Conservation (phyloP, 768 basidiomycete species). For the Serendipita sp. region DNA sequence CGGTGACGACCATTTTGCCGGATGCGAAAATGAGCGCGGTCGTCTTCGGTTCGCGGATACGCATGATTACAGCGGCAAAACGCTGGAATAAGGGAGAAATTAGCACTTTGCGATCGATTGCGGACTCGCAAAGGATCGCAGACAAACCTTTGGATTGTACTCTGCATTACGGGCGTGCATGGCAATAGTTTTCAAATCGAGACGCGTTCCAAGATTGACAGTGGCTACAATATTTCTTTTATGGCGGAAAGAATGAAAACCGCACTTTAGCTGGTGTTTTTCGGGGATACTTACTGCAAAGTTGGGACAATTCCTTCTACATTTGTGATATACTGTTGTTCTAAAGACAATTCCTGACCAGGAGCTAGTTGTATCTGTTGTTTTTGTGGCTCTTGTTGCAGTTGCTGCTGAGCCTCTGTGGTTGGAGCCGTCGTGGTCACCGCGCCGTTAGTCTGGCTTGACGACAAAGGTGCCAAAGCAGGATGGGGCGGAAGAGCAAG, state of each 20-base stretch:
- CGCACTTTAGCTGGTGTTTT: background rate
- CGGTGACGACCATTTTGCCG: slow-evolving; percentile 99
- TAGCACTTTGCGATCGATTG: slow-evolving; percentile 31
- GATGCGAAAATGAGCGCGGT: slow-evolving; percentile 98
- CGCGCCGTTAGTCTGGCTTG: background rate
- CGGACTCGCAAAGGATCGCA: slow-evolving; percentile 24
- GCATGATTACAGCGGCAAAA: slow-evolving; percentile 99
- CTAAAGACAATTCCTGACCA: slow-evolving; percentile 18
- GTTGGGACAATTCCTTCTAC: slow-evolving; percentile 98
- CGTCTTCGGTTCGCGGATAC: slow-evolving; percentile 98
- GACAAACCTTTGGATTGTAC: slow-evolving; percentile 98
- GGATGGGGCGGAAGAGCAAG: slow-evolving; percentile 5
- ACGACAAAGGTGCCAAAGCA: background rate
- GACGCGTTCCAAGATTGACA: slow-evolving; percentile 89
- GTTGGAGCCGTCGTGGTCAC: background rate
- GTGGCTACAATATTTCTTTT: slow-evolving; percentile 86
- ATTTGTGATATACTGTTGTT: slow-evolving; percentile 89
- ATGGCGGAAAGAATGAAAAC: background rate
- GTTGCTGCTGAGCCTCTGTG: background rate
- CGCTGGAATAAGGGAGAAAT: slow-evolving; percentile 47
- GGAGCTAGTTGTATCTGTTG: background rate
- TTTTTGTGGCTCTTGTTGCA: background rate
- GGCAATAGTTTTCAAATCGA: slow-evolving; percentile 97
- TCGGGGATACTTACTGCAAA: slow-evolving; percentile 42
- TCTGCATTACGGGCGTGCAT: slow-evolving; percentile 96